Evolutionary conservation across 2,329 filamentous ascomycete genomes (phyloP), one percentile per base, ranked within the genome.

Genomic region (Colletotrichum tanaceti): DNA sequence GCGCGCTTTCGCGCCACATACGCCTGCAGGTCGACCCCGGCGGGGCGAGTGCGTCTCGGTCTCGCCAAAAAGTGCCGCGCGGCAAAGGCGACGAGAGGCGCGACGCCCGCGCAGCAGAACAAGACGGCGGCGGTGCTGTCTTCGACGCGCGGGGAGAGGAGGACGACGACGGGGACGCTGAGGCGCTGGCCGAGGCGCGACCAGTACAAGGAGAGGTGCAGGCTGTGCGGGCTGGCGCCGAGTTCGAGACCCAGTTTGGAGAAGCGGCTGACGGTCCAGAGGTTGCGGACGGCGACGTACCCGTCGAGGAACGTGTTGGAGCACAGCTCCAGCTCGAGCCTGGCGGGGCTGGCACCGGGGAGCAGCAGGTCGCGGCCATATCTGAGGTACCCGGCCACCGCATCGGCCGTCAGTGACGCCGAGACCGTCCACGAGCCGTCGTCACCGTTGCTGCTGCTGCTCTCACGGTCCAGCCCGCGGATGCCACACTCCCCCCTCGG

Each of bases 171-270:
- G n/a, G 84, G 84, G 32, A 86, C 58, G 66, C 77, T 79, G 71
- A 86, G 73, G 18, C 81, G 78, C 72, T 84, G 83, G 32, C 78
- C 78, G 32, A 83, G 78, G 1, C 81, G 79, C 2, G 83, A 83
- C 81, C 82, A 84, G 75, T 84, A 83, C 2, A 83, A 73, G 11
- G 82, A 84, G 52, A 85, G 65, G 65, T 84, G 79, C n/a, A 84
- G 71, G 63, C 77, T 80, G 70, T 77, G 77, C 2, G 76, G 75
- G 58, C 79, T 80, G 43, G 84, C 71, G 18, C 80, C 81, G 14
- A 85, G 70, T 65, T 85, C 83, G 41, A 85, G 73, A 13, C 83
- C 83, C 18, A 83, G 70, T 49, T 77, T 80, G 54, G 82, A 79
- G 72, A 80, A 80, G 10, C 76, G 74, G 43, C 83, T 81, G 52